Evolutionary conservation across 306 rosid species (phyloP), one percentile per base, ranked within the genome.

Genomic region (Fragaria nilgerrensis): DNA sequence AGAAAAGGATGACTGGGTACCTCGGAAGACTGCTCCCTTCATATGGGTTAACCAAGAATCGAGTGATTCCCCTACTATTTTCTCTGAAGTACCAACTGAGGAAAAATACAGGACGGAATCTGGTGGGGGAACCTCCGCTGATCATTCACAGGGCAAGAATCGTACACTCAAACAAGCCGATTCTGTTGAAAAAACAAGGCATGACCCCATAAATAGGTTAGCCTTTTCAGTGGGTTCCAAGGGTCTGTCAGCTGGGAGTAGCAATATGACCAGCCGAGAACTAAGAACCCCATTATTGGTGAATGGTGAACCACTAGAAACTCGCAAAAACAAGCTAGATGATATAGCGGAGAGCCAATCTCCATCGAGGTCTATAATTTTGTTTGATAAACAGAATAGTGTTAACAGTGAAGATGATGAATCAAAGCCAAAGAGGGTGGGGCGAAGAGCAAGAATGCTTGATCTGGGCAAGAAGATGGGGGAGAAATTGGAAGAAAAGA

Each of bases 1-100:
- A 2, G 97, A 92, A 80, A 90, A 90, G 74, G 87, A 92, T 17
- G 97, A 95, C 81, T 95, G 99, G 99, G 78, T 92, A 43, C 96
- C 94, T 4, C 83, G 86, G 61, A 87, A 25, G 49, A 85, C 80
- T 29, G 97, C 99, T 74, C 99, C 99, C 12, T 92, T 88, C 78
- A 72, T 85, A 66, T 95, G 99, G 97, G 55, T 84, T 80, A 77
- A 84, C 77, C 99, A 85, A 81, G 98, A 91, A 47, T 52, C 77
- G 23, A 80, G 68, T 49, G 97, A 87, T 68, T 65, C 70, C 41
- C 79, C 85, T 25, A 45, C 82, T 55, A 36, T 70, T 73, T 45
- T 77, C 66, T 22, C 50, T 52, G 92, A 92, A 77, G 67, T 32
- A 53, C 69, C 72, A 25, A 77, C 55, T 70, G 86, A 79, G 62